Conservation (phyloP, 257 asterid genomes). For the Nicotiana knightiana region DNA sequence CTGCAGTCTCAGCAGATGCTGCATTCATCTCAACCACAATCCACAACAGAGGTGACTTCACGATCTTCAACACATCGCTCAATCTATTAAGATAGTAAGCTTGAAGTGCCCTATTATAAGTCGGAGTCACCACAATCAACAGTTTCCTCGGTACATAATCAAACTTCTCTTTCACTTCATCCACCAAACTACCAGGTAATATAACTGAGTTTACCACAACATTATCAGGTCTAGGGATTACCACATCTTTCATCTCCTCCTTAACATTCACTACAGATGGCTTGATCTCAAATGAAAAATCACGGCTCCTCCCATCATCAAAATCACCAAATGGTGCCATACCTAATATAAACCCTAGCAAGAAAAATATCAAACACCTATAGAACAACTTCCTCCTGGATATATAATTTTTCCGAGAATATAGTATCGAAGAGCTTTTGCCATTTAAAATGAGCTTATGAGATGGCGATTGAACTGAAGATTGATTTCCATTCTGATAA, state of each 20-base stretch:
- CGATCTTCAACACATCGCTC: slow-evolving; percentile 77
- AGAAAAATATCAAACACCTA: slow-evolving; percentile 61
- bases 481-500: slow-evolving; percentile 52
- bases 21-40: slow-evolving; percentile 83
- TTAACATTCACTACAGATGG: slow-evolving; percentile 25
- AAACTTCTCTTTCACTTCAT: slow-evolving; percentile 23
- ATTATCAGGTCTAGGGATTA: slow-evolving; percentile 28
- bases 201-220: slow-evolving; percentile 36
- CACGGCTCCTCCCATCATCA: slow-evolving; percentile 35
- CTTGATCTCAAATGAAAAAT: slow-evolving; percentile 42
- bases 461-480: slow-evolving; percentile 43
- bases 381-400: slow-evolving; percentile 54
- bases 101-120: slow-evolving; percentile 63
- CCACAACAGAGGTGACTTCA: slow-evolving; percentile 78
- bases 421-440: slow-evolving; percentile 44
- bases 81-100: slow-evolving; percentile 77
- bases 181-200: slow-evolving; percentile 26
- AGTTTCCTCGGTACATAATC: slow-evolving; percentile 44
- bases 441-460: slow-evolving; percentile 53
- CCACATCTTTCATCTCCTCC: slow-evolving; percentile 25
- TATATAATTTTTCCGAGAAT: slow-evolving; percentile 42
- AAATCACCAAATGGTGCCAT: slow-evolving; percentile 54
- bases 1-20: slow-evolving; percentile 75
- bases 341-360: slow-evolving; percentile 77
- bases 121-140: slow-evolving; percentile 78